Percentiles rank a stretch among this genome's conserved stretches.
Evolutionary conservation across 257 asterid genomes (phyloP).

Genomic region (Solanum ossicruentum): DNA sequence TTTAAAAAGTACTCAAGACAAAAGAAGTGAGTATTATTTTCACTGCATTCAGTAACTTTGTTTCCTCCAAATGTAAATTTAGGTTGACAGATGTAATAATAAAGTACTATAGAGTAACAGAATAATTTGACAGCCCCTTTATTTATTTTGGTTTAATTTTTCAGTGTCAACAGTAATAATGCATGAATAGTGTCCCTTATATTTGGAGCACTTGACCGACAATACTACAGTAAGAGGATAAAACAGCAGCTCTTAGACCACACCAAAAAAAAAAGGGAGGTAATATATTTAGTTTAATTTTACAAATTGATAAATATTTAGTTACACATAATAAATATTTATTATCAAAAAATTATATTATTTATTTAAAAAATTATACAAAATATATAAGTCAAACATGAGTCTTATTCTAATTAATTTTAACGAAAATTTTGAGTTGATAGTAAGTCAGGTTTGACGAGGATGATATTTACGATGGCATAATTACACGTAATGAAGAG

Average conservation of each 20-base stretch:
- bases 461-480: no score
- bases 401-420: no score
- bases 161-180: not conserved
- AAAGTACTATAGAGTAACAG: not conserved
- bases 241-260: constrained; percentile 6
- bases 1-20: not conserved
- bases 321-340: not conserved
- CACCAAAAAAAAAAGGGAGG: no score
- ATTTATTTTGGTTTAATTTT: not conserved
- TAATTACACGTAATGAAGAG: no score
- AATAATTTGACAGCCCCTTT: not conserved
- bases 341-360: no score
- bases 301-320: not conserved
- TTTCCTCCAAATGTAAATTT: not conserved
- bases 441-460: no score
- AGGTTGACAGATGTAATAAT: not conserved
- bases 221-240: constrained; percentile 26
- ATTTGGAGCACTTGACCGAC: constrained; percentile 27
- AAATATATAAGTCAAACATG: no score
- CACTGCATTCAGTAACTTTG: not conserved
- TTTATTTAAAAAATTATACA: no score
- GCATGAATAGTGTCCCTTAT: not conserved
- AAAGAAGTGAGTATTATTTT: not conserved
- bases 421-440: no score
- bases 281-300: not conserved